Base-by-base conservation (phyloP, 441 rosid genomes). In the Cnidoscolus chayamansa region DNA sequence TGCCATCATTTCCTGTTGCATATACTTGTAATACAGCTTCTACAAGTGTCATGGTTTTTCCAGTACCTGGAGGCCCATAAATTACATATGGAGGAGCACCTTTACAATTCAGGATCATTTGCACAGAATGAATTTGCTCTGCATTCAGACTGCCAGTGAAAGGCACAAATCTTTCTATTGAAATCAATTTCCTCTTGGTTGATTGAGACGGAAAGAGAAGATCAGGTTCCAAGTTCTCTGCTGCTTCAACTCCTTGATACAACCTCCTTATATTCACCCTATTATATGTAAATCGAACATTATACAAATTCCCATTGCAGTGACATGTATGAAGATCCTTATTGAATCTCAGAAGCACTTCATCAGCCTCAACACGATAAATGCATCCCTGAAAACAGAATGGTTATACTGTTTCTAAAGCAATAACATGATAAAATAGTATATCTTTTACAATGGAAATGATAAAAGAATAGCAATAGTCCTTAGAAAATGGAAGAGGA, bases 61-160 rank as follows among this genome's bases (percentile, higher is more conserved):
- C 87, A 0, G 91, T 85, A 3, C 91, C 91, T 13, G 91, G 91
- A 35, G 91, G 91, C 43, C 91, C 89, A 19, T 80, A 81, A 67
- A 87, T 87, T 58, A 84, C 83, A 75, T 81, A 87, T 1, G 89
- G 91, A 57, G 87, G 89, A 72, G 78, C 86, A 57, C 87, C 89
- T 78, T 77, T 68, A 75, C 86, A 83, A 20, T 78, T 71, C 48
- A 85, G 85, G 58, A 85, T 84, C 80, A 72, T 81, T 76, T 81
- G 73, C 66, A 85, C 77, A 4, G 85, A 77, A 74, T 8, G 78
- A 65, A 19, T 77, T 77, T 87, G 89, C 74, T 87, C 90, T 76
- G 71, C 78, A 1, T 84, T 86, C 7, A 86, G 81, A 67, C 19
- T 67, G 31, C 55, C 16, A 0, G 77, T 65, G 51, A 77, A 81